A percentile compares a stretch with the other conserved stretches of the same genome.
These are phyloP conservation scores for Rubia tinctorum DNA, from an alignment of 305 asterid genomes.

Conservation along the genomic window DNA sequence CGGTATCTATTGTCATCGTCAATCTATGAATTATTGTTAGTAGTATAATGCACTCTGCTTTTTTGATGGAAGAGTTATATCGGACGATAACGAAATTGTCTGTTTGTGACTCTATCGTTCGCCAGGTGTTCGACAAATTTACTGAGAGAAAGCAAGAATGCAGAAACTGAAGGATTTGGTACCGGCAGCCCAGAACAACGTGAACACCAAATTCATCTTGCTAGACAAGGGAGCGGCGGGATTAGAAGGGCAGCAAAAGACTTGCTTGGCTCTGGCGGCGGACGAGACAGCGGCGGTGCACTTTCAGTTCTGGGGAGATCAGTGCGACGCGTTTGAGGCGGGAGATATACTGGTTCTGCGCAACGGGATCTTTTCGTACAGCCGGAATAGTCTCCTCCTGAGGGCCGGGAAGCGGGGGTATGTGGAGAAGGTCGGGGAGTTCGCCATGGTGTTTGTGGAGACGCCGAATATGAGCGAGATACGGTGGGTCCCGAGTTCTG, in stretches of 20 bases:
- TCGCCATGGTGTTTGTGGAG: slow-evolving; percentile 59
- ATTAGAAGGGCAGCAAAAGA: slow-evolving; percentile 41
- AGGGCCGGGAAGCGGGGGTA: slow-evolving; percentile 72
- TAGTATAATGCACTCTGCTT: no score
- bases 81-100: no score
- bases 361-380: slow-evolving; percentile 61
- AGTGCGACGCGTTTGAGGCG: slow-evolving; percentile 56
- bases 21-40: no score
- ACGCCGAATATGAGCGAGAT: slow-evolving; percentile 54
- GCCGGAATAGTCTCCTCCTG: slow-evolving; percentile 42
- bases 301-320: slow-evolving; percentile 69
- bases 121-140: slow-evolving; percentile 12
- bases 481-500: slow-evolving; percentile 45
- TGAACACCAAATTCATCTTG: slow-evolving; percentile 48
- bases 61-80: no score
- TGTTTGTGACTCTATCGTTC: background rate
- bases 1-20: no score
- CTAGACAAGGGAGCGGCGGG: slow-evolving; percentile 47
- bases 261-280: slow-evolving; percentile 61
- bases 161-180: slow-evolving; percentile 38
- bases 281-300: slow-evolving; percentile 87
- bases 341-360: slow-evolving; percentile 48
- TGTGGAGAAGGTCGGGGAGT: slow-evolving; percentile 58
- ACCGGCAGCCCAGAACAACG: slow-evolving; percentile 63
- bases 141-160: slow-evolving; percentile 15